Evolutionary conservation across 108 stramenopile species (phyloP).

Genomic region (Chaetoceros muelleri): DNA sequence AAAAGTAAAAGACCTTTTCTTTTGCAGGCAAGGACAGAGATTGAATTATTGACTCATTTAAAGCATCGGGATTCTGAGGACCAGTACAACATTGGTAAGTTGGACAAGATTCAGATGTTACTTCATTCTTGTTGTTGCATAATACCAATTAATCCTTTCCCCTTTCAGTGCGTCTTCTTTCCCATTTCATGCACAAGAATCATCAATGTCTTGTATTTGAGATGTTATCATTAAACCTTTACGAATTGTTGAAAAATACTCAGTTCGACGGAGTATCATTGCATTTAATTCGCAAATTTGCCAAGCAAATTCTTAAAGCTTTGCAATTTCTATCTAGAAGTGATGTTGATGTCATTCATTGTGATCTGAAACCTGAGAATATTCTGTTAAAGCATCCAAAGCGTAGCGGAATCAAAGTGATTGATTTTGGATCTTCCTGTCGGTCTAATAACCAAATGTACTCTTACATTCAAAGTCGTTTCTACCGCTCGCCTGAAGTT

Average conservation of each 20-base stretch:
- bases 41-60: constrained; percentile 72
- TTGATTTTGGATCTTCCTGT: constrained; percentile 97
- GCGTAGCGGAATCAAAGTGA: constrained; percentile 92
- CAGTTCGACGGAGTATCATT: constrained; percentile 95
- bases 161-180: constrained; percentile 69
- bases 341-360: constrained; percentile 94
- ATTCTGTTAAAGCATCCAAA: constrained; percentile 92
- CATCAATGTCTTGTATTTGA: constrained; percentile 97
- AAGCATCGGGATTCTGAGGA: constrained; percentile 68
- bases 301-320: constrained; percentile 91
- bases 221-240: constrained; percentile 95
- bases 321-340: constrained; percentile 79
- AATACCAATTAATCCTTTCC: neutral
- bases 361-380: constrained; percentile 99
- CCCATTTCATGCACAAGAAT: constrained; percentile 84
- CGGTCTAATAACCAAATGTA: constrained; percentile 85
- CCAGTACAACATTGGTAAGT: constrained; percentile 77
- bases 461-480: constrained; percentile 97
- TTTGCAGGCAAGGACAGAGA: constrained; percentile 95
- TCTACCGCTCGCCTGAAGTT: constrained; percentile 97
- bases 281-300: constrained; percentile 94
- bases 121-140: neutral
- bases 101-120: neutral
- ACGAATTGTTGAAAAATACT: constrained; percentile 94
- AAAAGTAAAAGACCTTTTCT: constrained; percentile 94